Evolutionary conservation across 768 basidiomycete species (phyloP), one percentile per base, ranked within the genome.

Genomic region (Sutorius australiensis): DNA sequence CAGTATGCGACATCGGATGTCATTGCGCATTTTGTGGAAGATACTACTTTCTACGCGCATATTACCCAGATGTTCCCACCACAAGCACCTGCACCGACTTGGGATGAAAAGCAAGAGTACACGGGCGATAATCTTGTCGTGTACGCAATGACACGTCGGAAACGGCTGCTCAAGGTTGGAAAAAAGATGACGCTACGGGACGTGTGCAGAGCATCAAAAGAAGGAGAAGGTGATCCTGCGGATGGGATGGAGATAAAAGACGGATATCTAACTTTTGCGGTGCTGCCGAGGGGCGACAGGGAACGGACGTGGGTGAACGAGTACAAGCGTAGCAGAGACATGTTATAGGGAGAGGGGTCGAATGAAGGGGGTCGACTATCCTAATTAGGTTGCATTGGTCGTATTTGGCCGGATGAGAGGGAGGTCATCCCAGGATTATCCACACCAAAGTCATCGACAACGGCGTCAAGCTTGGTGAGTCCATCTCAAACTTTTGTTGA

Each of bases 231-330:
- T 2, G 81, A 80, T 49, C 73, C 72, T 31, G 69, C 61, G 56
- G 95, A 98, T 65, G 94, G 95, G 1, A 67, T 98, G 47, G 90
- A 92, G 64, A 63, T 98, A 42, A 86, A 83, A 59, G 89, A 91
- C 58, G 87, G 88, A 4, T 92, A 87, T 61, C 66, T 95, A 61
- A 83, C 84, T 6, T 87, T 95, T 67, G 84, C 81, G 9, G 85
- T 91, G 12, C 64, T 95, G 51, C 89, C 87, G 1, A 90, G 81
- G 66, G 90, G 90, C 1, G 77, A 76, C 6, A 80, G 77, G 47
- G 93, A 98, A 69, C 77, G 79, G 66, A 81, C 80, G 57, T 98
- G 94, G 94, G 81, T 97, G 32, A 84, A 88, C 21, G 87, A 90
- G 48, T 95, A 83, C 78, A 98, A 98, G 74, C 75, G 72, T 60